A percentile compares a stretch with the other conserved stretches of the same genome.
Conservation (phyloP, 2,329 filamentous ascomycete species). For the Sporothrix variecibatus region DNA sequence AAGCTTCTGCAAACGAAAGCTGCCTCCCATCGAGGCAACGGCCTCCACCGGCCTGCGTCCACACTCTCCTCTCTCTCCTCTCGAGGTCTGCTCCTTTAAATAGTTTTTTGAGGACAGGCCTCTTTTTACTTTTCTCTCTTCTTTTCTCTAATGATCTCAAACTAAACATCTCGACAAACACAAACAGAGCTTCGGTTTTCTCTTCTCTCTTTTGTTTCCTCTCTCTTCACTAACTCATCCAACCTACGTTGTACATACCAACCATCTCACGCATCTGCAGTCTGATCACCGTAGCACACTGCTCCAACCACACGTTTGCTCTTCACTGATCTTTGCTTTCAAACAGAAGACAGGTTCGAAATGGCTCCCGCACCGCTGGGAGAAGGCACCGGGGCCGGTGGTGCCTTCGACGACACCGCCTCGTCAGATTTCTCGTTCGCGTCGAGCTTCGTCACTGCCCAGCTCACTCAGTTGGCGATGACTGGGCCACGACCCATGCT, state of each 20-base stretch:
- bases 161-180: not conserved
- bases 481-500: not conserved
- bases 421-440: slow-evolving; percentile 16
- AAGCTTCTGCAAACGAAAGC: slow-evolving; percentile 6
- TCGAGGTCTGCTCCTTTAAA: not conserved
- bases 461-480: slow-evolving; percentile 9
- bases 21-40: not conserved
- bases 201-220: not conserved
- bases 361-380: slow-evolving; percentile 17
- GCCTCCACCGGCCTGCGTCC: not conserved
- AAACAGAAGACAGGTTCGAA: not conserved
- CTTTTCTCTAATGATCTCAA: not conserved
- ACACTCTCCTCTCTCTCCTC: not conserved
- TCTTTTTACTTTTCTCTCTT: not conserved
- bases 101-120: not conserved
- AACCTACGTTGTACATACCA: not conserved
- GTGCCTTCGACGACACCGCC: not conserved
- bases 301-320: not conserved
- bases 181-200: not conserved
- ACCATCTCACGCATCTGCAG: not conserved
- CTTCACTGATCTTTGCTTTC: not conserved
- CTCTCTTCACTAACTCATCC: not conserved
- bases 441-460: slow-evolving; percentile 14
- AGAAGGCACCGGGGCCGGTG: not conserved
- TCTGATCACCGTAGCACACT: not conserved